phyloP scores from a whole-genome alignment of 305 asterid genomes.

The Fraxinus sp. region DNA sequence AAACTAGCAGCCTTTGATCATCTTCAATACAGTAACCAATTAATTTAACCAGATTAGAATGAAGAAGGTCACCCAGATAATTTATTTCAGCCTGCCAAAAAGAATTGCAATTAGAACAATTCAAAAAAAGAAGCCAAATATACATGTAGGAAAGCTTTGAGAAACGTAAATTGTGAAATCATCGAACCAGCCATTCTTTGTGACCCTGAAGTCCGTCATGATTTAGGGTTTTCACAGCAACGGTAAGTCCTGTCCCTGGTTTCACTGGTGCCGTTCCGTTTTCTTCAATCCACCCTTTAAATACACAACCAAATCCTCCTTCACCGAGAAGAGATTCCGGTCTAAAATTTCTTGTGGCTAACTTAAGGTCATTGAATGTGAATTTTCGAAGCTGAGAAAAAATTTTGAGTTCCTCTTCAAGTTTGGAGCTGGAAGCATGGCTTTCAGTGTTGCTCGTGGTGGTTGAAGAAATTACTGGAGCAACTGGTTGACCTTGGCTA shows the following conservation, averaged over 20 bases:
- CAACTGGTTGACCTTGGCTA: slow-evolving; percentile 64
- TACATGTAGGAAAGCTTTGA: slow-evolving; percentile 10
- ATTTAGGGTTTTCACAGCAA: slow-evolving; percentile 90
- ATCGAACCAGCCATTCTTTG: slow-evolving; percentile 91
- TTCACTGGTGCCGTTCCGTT: slow-evolving; percentile 94
- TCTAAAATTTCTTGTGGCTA: slow-evolving; percentile 84
- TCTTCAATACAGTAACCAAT: slow-evolving; percentile 96
- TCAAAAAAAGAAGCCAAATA: slow-evolving; percentile 9
- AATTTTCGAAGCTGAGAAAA: not conserved
- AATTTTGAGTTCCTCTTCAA: not conserved
- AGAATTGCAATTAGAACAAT: slow-evolving; percentile 22
- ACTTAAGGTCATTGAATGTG: slow-evolving; percentile 65
- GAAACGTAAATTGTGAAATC: slow-evolving; percentile 31
- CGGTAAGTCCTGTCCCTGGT: slow-evolving; percentile 96
- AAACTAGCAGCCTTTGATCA: slow-evolving; percentile 83
- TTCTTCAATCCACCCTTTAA: slow-evolving; percentile 97
- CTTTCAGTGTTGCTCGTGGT: slow-evolving; percentile 75
- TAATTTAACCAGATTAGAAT: slow-evolving; percentile 81
- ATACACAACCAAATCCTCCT: slow-evolving; percentile 95
- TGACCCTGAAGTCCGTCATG: slow-evolving; percentile 97
- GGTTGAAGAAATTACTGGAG: slow-evolving; percentile 56
- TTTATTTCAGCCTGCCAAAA: slow-evolving; percentile 89
- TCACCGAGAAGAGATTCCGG: slow-evolving; percentile 98
- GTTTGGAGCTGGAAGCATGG: slow-evolving; percentile 56
- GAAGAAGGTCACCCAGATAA: slow-evolving; percentile 85